Evolutionary conservation across 2,329 filamentous ascomycete genomes (phyloP), one percentile per base, ranked within the genome.

Genomic region (Sclerotinia sclerotiorum): DNA sequence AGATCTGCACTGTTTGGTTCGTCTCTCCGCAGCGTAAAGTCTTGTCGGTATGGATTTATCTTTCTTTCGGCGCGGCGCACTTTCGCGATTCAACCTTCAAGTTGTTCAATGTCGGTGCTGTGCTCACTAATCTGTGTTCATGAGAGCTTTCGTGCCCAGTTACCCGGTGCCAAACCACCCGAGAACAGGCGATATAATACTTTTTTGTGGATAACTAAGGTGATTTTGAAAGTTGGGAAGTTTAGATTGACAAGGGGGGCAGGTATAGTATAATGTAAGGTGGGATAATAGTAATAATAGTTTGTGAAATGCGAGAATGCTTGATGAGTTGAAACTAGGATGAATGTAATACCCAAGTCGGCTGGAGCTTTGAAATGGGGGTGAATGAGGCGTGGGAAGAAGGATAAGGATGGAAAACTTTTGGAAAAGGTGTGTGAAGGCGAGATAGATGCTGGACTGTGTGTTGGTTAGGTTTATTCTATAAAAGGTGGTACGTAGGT

Each of bases 131-230:
- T n/a, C 21, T n/a, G 39, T 62, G 46, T 51, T 51, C 58, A 39
- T 21, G 60, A 62, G 49, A 62, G 60, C 60, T 27, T 62, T 39
- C 39, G 39, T 57, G 64, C 19, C 55, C 65, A 62, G 56, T 62
- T 52, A 62, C 56, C 65, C 65, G 65, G 56, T 67, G 65, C 21
- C 65, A 54, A 62, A 42, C 32, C 46, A 49, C 65, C 65, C 56
- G 32, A 67, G 27, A 62, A 62, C 46, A 67, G 48, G 56, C 55
- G 65, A 67, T 62, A 54, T 62, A 51, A 49, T 62, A 15, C 5
- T 39, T 42, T 57, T n/a, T n/a, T 24, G 55, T 57, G 32, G 35
- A 21, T 42, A 57, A 21, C 4, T 19, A 42, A 24, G 55, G 55
- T 27, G 39, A 19, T 42, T 24, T 24, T 27, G 17, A 32, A 49